Base-by-base conservation (phyloP, 805 yeast species). In the Wickerhamiella hasegawae region DNA sequence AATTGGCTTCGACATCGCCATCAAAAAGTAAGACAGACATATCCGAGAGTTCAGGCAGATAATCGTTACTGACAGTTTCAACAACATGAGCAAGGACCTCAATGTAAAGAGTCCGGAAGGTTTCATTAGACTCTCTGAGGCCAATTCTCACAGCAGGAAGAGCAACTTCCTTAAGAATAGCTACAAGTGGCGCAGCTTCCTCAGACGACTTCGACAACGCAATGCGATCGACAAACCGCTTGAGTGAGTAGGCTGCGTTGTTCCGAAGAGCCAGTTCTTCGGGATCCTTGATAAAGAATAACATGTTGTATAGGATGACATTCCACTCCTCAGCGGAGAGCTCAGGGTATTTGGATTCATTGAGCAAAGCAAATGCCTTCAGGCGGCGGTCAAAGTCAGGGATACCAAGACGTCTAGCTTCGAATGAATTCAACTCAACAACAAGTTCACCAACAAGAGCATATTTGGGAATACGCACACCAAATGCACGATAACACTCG, bases 1-100 rank as follows among this genome's bases (percentile, higher is more conserved):
- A 79, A 54, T 82, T 76, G 3, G 83, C 78, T 46, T 84, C 96
- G 25, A 76, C 87, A 46, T 83, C 92, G 28, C 75, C 76, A 34
- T 68, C 63, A 46, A 61, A 66, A 1, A 76, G 55, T 27, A 87
- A 57, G 1, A 68, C 62, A 38, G 68, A 66, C 84, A 85, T 65
- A 45, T 79, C 87, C 18, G 62, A 59, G 25, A 83, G 58, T 2
- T 69, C 82, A 3, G 59, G 58, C 2, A 28, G 21, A 11, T 23
- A 15, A 3, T 15, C 18, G 16, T 18, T 8, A 41, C 32, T 56
- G 55, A 45, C 63, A 57, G 25, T 63, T 90, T 19, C 65, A 63
- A 14, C 54, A 29, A 73, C 57, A 44, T 80, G 76, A 2, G 75
- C 69, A 34, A 87, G 54, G 12, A 83, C 62, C 5, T 65, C 61